Evolutionary conservation across 2,329 filamentous ascomycete genomes (phyloP).

Genomic region (Colletotrichum aenigma): DNA sequence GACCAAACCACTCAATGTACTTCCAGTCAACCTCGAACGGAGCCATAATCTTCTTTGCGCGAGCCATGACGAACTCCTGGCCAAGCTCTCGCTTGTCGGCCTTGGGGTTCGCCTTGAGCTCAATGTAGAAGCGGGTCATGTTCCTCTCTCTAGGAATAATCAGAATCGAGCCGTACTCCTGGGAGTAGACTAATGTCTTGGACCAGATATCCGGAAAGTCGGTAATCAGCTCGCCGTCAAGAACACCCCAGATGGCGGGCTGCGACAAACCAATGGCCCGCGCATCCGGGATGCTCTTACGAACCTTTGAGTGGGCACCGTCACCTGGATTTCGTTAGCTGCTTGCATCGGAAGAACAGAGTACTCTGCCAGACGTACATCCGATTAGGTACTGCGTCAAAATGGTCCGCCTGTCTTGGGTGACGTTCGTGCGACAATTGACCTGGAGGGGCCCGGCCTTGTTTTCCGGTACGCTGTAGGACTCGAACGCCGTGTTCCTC

Average conservation of each 20-base stretch:
- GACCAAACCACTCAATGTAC: constrained; percentile 72
- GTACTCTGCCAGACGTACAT: constrained; percentile 45
- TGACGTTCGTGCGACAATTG: constrained; percentile 57
- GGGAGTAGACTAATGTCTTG: constrained; percentile 72
- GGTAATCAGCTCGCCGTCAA: constrained; percentile 73
- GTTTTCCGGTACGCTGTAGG: constrained; percentile 53
- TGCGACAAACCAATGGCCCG: constrained; percentile 61
- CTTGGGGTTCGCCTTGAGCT: constrained; percentile 53
- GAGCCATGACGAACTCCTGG: constrained; percentile 73
- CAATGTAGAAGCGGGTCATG: constrained; percentile 70
- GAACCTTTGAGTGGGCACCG: constrained; percentile 73
- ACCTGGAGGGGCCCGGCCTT: constrained; percentile 50
- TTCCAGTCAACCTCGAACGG: constrained; percentile 63
- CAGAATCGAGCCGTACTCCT: constrained; percentile 71
- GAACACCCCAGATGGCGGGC: constrained; percentile 68
- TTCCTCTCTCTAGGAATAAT: constrained; percentile 76
- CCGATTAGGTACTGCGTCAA: constrained; percentile 70
- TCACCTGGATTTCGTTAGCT: constrained; percentile 50
- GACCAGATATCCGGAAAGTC: constrained; percentile 79
- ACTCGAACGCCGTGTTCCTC: constrained; percentile 68
- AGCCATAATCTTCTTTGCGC: constrained; percentile 64
- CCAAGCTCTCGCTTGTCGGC: constrained; percentile 47
- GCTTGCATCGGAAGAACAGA: neutral
- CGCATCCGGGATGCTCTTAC: constrained; percentile 63
- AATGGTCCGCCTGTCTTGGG: constrained; percentile 53